Conservation (phyloP, 1,284 basidiomycete genomes). For the Marasmius oreades region DNA sequence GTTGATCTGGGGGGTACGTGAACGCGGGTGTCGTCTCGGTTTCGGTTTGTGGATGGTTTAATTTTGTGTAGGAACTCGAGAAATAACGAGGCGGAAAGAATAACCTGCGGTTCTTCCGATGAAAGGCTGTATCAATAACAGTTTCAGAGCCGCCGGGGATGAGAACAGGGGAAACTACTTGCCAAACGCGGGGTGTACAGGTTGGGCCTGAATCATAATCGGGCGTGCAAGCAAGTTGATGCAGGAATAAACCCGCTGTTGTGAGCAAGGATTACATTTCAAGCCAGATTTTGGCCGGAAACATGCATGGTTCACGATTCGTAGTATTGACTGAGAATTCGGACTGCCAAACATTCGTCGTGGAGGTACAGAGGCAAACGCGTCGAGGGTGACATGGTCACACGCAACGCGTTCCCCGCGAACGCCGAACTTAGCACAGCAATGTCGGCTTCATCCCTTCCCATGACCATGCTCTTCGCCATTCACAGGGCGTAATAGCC, state of each 20-base stretch:
- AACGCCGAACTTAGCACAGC: neutral
- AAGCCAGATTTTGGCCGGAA: no score
- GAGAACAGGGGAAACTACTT: no score
- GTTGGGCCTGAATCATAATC: no score
- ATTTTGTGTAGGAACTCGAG: neutral
- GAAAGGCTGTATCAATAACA: neutral
- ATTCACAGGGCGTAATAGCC: neutral
- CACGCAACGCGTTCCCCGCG: neutral
- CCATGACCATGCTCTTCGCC: neutral
- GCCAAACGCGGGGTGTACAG: no score
- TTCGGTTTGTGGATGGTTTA: neutral
- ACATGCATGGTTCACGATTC: no score
- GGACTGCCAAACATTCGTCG: no score
- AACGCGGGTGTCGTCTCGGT: neutral
- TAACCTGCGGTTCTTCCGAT: neutral
- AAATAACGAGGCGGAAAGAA: neutral
- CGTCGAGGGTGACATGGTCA: neutral
- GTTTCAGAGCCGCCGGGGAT: no score
- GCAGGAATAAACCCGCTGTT: no score
- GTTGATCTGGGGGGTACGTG: conserved; percentile 6
- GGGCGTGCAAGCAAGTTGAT: no score
- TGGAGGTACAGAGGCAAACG: no score
- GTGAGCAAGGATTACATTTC: no score
- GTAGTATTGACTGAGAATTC: no score
- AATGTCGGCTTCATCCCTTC: neutral